Conservation (phyloP, 192 early-diverging fungal genomes). For the Podila verticillata region DNA sequence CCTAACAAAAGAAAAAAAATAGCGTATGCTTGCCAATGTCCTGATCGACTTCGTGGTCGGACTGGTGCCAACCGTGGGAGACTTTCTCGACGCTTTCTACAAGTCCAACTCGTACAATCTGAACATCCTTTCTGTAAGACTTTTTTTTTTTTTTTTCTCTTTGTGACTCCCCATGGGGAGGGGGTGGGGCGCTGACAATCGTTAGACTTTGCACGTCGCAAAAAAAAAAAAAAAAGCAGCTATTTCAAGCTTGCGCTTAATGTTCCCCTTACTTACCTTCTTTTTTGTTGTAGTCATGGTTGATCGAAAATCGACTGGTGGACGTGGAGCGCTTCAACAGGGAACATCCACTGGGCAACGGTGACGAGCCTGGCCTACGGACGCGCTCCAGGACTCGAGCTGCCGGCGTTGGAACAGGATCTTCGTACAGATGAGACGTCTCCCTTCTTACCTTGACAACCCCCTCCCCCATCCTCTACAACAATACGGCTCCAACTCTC, state of each 20-base stretch:
- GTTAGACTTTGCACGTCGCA: background rate
- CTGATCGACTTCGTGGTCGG: conserved; percentile 41
- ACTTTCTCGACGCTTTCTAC: conserved; percentile 44
- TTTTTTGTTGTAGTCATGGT: conserved; percentile 23
- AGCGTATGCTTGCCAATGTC: conserved; percentile 44
- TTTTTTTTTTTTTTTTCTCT: background rate
- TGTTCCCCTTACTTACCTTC: background rate
- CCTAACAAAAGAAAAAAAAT: background rate
- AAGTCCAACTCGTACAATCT: conserved; percentile 51
- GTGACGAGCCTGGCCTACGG: conserved; percentile 69
- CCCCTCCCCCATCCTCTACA: background rate
- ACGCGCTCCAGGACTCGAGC: conserved; percentile 33
- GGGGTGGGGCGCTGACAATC: too few relatives aligned
- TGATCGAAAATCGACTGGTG: conserved; percentile 31
- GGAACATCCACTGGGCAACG: conserved; percentile 33
- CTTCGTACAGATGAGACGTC: background rate
- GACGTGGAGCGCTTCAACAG: conserved; percentile 36
- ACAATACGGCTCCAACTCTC: too few relatives aligned
- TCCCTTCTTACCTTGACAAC: background rate
- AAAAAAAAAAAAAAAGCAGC: background rate
- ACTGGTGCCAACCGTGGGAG: conserved; percentile 34
- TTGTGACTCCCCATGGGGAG: too few relatives aligned
- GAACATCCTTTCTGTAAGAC: conserved; percentile 39
- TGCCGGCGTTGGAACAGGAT: conserved; percentile 20
- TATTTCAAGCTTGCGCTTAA: too few relatives aligned